A percentile compares a stretch with the other conserved stretches of the same genome.
phyloP scores from a whole-genome alignment of 768 basidiomycete genomes.

The Leccinum disarticulatum region DNA sequence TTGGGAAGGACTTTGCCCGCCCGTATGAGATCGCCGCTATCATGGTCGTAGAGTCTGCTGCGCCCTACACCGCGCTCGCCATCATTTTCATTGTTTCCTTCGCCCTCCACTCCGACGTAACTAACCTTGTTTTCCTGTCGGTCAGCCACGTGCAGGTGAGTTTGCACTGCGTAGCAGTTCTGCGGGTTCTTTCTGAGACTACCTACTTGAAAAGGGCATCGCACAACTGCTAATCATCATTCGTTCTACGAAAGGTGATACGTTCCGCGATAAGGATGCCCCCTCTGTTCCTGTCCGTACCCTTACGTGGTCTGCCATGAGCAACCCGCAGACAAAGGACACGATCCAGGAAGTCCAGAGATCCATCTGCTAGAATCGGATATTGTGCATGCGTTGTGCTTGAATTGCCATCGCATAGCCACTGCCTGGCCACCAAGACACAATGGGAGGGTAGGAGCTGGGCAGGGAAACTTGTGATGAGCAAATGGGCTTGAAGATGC shows the following conservation, averaged over 20 bases:
- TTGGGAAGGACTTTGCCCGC: constrained; percentile 14
- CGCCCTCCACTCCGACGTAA: constrained; percentile 22
- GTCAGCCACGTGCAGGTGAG: constrained; percentile 36
- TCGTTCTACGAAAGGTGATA: constrained; percentile 34
- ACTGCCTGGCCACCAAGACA: too few relatives aligned
- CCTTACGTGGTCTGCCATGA: background rate
- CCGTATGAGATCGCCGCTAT: constrained; percentile 28
- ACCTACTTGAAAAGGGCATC: constrained; percentile 28
- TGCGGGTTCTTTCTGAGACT: background rate
- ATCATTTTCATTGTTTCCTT: constrained; percentile 35
- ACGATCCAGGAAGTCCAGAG: background rate
- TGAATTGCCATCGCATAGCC: too few relatives aligned
- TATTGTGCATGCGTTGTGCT: too few relatives aligned
- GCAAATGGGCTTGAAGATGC: background rate
- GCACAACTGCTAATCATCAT: constrained; percentile 37
- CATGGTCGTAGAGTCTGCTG: constrained; percentile 39
- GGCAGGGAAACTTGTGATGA: background rate
- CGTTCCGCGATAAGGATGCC: constrained; percentile 8
- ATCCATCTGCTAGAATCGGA: too few relatives aligned
- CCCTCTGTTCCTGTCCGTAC: background rate
- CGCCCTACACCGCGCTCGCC: constrained; percentile 26
- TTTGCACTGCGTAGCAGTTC: background rate
- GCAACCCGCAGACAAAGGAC: background rate
- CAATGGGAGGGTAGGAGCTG: too few relatives aligned
- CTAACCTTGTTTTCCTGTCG: constrained; percentile 34